Percentiles rank a stretch among this genome's conserved stretches.
phyloP scores from a whole-genome alignment of 805 yeast species.

The Trichomonascus vanleenenianus region DNA sequence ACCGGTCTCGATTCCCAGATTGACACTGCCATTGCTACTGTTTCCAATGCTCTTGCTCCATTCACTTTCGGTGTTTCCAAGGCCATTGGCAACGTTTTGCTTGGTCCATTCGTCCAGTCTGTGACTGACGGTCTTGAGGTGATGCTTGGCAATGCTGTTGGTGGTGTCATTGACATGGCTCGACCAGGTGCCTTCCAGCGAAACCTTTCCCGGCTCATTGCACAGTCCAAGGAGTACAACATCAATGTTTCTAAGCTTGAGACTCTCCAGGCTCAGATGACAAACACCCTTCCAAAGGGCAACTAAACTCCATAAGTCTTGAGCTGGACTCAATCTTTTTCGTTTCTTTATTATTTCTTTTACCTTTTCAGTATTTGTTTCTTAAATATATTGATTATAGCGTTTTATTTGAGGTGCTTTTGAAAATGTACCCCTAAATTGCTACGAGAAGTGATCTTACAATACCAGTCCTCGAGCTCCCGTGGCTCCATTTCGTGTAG shows the following conservation, averaged over 20 bases:
- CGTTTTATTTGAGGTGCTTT: too few species aligned
- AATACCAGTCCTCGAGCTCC: too few species aligned
- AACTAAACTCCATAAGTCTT: background rate
- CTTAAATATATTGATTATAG: too few species aligned
- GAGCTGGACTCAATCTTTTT: too few species aligned
- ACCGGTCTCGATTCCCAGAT: conserved; percentile 21
- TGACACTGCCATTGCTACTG: conserved; percentile 1
- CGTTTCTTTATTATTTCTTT: too few species aligned
- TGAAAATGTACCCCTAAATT: too few species aligned
- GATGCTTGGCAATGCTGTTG: conserved; percentile 16
- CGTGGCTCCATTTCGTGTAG: too few species aligned
- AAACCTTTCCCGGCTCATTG: conserved; percentile 3
- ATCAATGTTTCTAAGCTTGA: conserved; percentile 7
- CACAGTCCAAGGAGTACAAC: conserved; percentile 5
- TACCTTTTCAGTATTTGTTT: too few species aligned
- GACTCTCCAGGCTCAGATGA: conserved; percentile 1
- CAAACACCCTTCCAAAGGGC: background rate
- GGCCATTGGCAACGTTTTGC: conserved; percentile 10
- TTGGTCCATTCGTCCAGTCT: conserved; percentile 3
- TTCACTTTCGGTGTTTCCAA: conserved; percentile 9
- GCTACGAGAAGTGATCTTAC: too few species aligned
- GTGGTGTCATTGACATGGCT: conserved; percentile 15
- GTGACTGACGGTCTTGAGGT: conserved; percentile 15
- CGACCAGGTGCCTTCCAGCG: conserved; percentile 1
- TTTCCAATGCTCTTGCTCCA: background rate